phyloP scores from a whole-genome alignment of 352 stramenopile species.

The Phytopythium cucurbitacearum region DNA sequence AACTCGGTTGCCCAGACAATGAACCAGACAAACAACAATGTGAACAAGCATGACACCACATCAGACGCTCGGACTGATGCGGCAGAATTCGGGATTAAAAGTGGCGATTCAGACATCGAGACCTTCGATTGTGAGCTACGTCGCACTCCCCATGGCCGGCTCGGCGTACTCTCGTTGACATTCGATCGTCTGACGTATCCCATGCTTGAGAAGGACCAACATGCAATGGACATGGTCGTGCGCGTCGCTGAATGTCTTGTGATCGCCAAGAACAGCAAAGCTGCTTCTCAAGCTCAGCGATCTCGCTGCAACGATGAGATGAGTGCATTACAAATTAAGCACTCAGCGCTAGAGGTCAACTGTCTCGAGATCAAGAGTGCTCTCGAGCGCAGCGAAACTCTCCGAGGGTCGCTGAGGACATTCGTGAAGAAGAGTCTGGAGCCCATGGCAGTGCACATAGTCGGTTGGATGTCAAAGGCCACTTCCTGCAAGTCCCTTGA shows the following conservation, averaged over 20 bases:
- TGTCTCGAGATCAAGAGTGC: not conserved
- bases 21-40: too few relatives aligned
- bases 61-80: too few relatives aligned
- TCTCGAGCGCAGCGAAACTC: not conserved
- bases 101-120: too few relatives aligned
- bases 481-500: not conserved
- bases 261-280: not conserved
- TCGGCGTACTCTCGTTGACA: too few relatives aligned
- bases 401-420: not conserved
- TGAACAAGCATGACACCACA: too few relatives aligned
- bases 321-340: not conserved
- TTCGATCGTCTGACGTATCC: too few relatives aligned
- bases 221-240: too few relatives aligned
- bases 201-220: too few relatives aligned
- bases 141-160: too few relatives aligned
- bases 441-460: not conserved
- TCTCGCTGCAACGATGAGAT: not conserved
- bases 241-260: not conserved
- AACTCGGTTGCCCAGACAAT: too few relatives aligned
- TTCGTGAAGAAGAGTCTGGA: not conserved
- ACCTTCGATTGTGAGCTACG: too few relatives aligned
- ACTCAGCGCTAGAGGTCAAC: not conserved
- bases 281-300: not conserved
- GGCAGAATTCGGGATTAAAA: too few relatives aligned
- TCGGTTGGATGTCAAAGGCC: not conserved